Evolutionary conservation across 768 basidiomycete genomes (phyloP).

Genomic region (Pleurotus platypus): DNA sequence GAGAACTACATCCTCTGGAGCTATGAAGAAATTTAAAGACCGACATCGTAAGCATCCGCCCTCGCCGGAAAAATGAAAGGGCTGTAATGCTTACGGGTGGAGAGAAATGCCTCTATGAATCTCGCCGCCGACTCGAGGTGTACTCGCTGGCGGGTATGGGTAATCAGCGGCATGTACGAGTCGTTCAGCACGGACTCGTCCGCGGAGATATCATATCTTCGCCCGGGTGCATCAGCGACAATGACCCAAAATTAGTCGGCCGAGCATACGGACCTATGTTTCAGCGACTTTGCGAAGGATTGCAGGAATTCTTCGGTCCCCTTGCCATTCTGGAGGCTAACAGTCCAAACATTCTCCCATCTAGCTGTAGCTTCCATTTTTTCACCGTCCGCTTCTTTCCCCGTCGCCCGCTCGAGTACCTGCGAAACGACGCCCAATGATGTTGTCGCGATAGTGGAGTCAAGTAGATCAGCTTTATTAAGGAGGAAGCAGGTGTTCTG

Average conservation of each 20-base stretch:
- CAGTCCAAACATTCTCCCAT: slow-evolving; percentile 42
- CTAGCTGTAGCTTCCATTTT: neutral
- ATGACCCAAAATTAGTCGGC: too few species aligned
- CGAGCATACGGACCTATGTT: slow-evolving; percentile 35
- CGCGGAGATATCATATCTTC: slow-evolving; percentile 1
- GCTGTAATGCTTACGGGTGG: slow-evolving; percentile 28
- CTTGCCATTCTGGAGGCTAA: slow-evolving; percentile 57
- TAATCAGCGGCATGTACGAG: slow-evolving; percentile 57
- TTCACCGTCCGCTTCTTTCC: neutral
- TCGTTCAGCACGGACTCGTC: neutral
- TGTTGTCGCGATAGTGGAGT: slow-evolving; percentile 4
- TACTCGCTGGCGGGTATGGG: slow-evolving; percentile 74
- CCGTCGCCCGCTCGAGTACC: neutral
- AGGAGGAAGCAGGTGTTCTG: slow-evolving; percentile 64
- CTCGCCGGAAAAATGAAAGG: too few species aligned
- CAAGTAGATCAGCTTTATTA: slow-evolving; percentile 72
- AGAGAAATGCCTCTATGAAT: slow-evolving; percentile 62
- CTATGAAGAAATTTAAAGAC: slow-evolving; percentile 25
- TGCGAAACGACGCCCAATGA: neutral
- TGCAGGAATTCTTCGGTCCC: slow-evolving; percentile 59
- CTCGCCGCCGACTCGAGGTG: slow-evolving; percentile 65
- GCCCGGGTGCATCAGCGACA: neutral
- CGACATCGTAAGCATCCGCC: neutral
- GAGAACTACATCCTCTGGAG: slow-evolving; percentile 68
- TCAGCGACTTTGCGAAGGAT: slow-evolving; percentile 51